Evolutionary conservation across 306 rosid genomes (phyloP).

Genomic region (Fagus sylvatica): DNA sequence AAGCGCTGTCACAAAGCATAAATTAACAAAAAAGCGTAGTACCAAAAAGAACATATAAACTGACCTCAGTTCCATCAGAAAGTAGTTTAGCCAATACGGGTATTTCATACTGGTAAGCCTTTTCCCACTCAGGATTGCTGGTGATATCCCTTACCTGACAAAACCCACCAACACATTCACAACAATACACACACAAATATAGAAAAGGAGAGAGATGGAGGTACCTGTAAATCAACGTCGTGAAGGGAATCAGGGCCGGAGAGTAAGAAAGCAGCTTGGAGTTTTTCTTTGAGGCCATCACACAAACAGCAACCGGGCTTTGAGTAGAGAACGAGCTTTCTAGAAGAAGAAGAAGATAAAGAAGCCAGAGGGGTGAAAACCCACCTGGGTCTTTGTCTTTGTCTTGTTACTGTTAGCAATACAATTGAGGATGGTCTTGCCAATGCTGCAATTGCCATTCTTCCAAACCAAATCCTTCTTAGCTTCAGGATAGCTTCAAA

Average conservation of each 20-base stretch:
- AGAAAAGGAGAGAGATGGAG: neutral
- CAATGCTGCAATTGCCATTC: slow-evolving; percentile 39
- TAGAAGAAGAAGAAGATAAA: slow-evolving; percentile 35
- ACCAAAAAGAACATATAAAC: slow-evolving; percentile 11
- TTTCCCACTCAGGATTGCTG: slow-evolving; percentile 78
- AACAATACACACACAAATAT: neutral
- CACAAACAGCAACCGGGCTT: slow-evolving; percentile 97
- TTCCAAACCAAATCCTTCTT: neutral
- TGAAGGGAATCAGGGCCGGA: slow-evolving; percentile 68
- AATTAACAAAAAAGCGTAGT: neutral
- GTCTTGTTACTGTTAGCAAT: slow-evolving; percentile 13
- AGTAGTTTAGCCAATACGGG: slow-evolving; percentile 82
- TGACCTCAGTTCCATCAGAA: slow-evolving; percentile 91
- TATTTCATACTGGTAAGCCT: slow-evolving; percentile 84
- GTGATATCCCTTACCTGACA: slow-evolving; percentile 83
- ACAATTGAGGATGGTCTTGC: slow-evolving; percentile 43
- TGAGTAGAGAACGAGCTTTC: slow-evolving; percentile 81
- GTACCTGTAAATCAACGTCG: slow-evolving; percentile 65
- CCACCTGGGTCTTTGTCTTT: slow-evolving; percentile 31
- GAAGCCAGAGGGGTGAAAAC: slow-evolving; percentile 43
- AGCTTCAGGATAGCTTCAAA: neutral
- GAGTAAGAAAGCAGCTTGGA: slow-evolving; percentile 68
- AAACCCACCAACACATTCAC: slow-evolving; percentile 10
- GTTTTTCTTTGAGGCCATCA: slow-evolving; percentile 97
- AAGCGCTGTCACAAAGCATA: neutral